phyloP scores from a whole-genome alignment of 345 rosid genomes.

The Iberis pinnata region DNA sequence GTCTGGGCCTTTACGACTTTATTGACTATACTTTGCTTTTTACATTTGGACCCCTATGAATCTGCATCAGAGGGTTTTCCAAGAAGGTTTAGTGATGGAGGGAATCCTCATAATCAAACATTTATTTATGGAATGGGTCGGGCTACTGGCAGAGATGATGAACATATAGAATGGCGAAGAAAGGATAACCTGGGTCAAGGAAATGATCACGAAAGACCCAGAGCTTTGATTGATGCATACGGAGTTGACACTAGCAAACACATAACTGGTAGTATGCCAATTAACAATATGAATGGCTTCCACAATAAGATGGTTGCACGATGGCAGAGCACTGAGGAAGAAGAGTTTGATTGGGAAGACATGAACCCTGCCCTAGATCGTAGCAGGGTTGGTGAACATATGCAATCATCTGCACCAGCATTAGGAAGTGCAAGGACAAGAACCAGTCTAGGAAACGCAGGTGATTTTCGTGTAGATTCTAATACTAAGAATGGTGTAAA shows the following conservation, averaged over 20 bases:
- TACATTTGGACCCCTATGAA: conserved; percentile 41
- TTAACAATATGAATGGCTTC: conserved; percentile 48
- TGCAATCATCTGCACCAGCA: conserved; percentile 44
- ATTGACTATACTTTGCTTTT: conserved; percentile 38
- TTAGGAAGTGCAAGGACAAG: conserved; percentile 41
- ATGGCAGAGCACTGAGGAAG: conserved; percentile 99
- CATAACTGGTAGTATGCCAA: conserved; percentile 38
- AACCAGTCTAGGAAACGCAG: conserved; percentile 40
- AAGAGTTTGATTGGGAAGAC: conserved; percentile 99
- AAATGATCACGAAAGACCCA: conserved; percentile 55
- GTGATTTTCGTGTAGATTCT: conserved; percentile 34
- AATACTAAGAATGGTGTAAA: conserved; percentile 36
- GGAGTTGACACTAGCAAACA: conserved; percentile 73
- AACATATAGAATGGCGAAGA: conserved; percentile 50
- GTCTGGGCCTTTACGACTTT: conserved; percentile 33
- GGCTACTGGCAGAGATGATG: conserved; percentile 44
- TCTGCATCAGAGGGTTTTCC: conserved; percentile 46
- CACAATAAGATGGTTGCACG: conserved; percentile 49
- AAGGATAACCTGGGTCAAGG: conserved; percentile 56
- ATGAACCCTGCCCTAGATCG: conserved; percentile 88
- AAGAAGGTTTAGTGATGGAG: conserved; percentile 51
- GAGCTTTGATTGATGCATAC: conserved; percentile 95
- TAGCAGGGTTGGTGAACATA: conserved; percentile 41
- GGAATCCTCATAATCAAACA: conserved; percentile 51
- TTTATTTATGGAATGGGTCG: conserved; percentile 52